Base-by-base conservation (phyloP, 2,329 filamentous ascomycete genomes). In the Exophiala aquamarina region DNA sequence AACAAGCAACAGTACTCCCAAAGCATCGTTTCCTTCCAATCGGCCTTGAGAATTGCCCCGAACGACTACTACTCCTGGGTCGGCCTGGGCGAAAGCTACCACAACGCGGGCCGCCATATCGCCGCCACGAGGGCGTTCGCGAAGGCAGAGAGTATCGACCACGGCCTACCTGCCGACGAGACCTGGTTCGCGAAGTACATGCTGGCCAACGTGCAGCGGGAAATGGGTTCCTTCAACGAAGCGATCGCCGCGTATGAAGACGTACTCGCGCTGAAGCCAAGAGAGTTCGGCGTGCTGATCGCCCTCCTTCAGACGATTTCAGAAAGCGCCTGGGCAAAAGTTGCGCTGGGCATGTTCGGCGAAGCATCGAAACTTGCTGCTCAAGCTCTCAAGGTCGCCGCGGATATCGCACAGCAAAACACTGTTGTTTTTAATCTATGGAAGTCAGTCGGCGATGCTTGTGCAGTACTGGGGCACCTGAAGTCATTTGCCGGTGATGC, bases 181-280 rank as follows among this genome's bases (percentile, higher is more conserved):
- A 86, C 81, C 8, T 98, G 93, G 93, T 98, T 96, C 65, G 91
- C 91, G 6, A 89, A 89, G 63, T 96, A 96, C 66, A 94, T 98
- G 85, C 80, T 97, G 50, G 91, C 89, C 32, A 97, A 98, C 61
- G 88, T 98, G 44, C 89, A 90, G 66, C 83, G 91, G 44, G 92
- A 97, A 63, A 76, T 97, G 38, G 90, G 89, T n/a, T 85, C 94
- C 33, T 95, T 86, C 59, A 87, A 95, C 50, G 83, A 87, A 44
- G 88, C 93, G 0, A 87, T 95, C 49, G 66, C 72, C 19, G 80
- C 89, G 4, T 95, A 97, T 61, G 78, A 82, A 57, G 72, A 78
- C 9, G 89, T 97, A 6, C 76, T 95, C 38, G 69, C 74, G 17
- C 74, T 77, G 9, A 83, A 84, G 14, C 80, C 84, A 0, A 72